Evolutionary conservation across 2,329 filamentous ascomycete species (phyloP).

Genomic region (Fusarium heterosporum): DNA sequence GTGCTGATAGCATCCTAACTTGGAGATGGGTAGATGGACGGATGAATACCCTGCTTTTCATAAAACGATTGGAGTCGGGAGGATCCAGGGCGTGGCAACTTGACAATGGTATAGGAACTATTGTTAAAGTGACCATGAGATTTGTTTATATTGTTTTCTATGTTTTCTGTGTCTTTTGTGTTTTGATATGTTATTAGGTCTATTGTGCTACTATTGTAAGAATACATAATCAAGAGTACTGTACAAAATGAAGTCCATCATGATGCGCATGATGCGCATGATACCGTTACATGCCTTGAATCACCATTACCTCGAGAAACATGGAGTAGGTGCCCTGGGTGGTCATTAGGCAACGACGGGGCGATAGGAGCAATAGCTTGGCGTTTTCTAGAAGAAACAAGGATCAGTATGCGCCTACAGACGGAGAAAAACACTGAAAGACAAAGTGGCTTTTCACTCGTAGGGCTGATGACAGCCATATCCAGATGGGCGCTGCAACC

Average conservation of each 20-base stretch:
- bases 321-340: conserved; percentile 9
- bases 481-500: conserved; percentile 18
- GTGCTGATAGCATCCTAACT: conserved; percentile 24
- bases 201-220: conserved; percentile 17
- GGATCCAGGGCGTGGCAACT: conserved; percentile 23
- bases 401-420: conserved; percentile 13
- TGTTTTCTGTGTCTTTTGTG: conserved; percentile 12
- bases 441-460: conserved; percentile 6
- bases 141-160: conserved; percentile 22
- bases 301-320: background rate
- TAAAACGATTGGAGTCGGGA: conserved; percentile 25
- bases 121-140: conserved; percentile 2
- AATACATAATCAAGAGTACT: conserved; percentile 18
- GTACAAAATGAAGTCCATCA: background rate
- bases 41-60: conserved; percentile 33
- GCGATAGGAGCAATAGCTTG: conserved; percentile 7
- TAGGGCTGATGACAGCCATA: conserved; percentile 30
- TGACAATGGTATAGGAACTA: conserved; percentile 8
- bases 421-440: conserved; percentile 3
- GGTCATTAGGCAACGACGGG: conserved; percentile 23
- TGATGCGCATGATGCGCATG: background rate
- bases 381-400: conserved; percentile 31
- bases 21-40: conserved; percentile 31
- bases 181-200: background rate
- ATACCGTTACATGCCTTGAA: background rate